Conservation (phyloP, 2,329 filamentous ascomycete genomes). For the Diaporthe vaccinii region DNA sequence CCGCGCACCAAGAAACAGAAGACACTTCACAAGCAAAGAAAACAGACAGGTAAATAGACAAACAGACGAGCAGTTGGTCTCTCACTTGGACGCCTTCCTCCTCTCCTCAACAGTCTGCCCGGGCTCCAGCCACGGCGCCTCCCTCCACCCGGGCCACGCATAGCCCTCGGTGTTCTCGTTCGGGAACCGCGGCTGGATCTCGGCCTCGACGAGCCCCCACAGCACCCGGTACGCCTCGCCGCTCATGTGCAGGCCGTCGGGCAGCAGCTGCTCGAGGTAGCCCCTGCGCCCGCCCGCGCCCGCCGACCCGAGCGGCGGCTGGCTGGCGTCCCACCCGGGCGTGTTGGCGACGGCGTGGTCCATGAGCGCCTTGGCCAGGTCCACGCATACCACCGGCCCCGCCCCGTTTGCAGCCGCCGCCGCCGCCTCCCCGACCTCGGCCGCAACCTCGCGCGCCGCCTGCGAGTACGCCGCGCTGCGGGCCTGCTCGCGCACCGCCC, state of each 20-base stretch:
- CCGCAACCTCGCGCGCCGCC: constrained; percentile 75
- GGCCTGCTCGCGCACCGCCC: constrained; percentile 56
- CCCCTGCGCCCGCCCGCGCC: constrained; percentile 64
- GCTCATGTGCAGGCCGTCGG: constrained; percentile 71
- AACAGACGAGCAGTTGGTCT: not conserved
- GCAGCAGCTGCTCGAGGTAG: constrained; percentile 65
- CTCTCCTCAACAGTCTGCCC: constrained; percentile 19
- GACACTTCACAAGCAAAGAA: not conserved
- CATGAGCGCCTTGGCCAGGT: constrained; percentile 87
- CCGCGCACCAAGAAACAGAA: not conserved
- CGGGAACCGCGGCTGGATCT: constrained; percentile 61
- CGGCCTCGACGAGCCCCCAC: constrained; percentile 61
- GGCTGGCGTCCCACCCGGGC: constrained; percentile 66
- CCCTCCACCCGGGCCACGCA: constrained; percentile 63
- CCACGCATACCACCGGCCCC: constrained; percentile 77
- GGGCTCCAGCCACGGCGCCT: constrained; percentile 45
- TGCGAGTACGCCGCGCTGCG: constrained; percentile 70
- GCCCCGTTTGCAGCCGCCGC: constrained; percentile 74
- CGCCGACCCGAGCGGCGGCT: constrained; percentile 63
- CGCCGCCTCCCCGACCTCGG: constrained; percentile 75
- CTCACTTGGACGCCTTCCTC: not conserved
- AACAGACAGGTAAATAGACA: not conserved
- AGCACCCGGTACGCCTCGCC: constrained; percentile 67
- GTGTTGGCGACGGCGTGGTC: constrained; percentile 72
- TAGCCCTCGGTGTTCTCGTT: constrained; percentile 53